Evolutionary conservation across 768 basidiomycete species (phyloP).

Genomic region (Collybia mongolica): DNA sequence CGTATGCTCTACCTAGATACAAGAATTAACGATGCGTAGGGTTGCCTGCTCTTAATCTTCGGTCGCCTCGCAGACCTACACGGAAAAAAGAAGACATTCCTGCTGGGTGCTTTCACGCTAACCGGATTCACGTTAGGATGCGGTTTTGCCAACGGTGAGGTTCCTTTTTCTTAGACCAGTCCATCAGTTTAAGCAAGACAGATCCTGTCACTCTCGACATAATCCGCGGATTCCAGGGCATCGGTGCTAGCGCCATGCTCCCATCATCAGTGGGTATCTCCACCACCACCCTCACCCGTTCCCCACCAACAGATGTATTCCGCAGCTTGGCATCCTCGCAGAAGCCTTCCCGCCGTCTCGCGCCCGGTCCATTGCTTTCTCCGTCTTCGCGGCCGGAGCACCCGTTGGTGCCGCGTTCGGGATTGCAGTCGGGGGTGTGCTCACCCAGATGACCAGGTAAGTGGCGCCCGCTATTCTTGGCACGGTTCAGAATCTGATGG

Average conservation of each 20-base stretch:
- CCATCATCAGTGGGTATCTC: conserved; percentile 62
- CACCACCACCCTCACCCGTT: conserved; percentile 6
- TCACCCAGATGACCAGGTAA: conserved; percentile 55
- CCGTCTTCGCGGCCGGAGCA: conserved; percentile 82
- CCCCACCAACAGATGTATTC: background rate
- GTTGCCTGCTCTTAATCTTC: conserved; percentile 72
- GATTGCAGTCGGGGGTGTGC: conserved; percentile 63
- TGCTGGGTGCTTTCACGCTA: conserved; percentile 55
- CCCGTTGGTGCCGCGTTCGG: conserved; percentile 80
- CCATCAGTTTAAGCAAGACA: conserved; percentile 18
- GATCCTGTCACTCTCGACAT: conserved; percentile 64
- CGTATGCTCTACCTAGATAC: background rate
- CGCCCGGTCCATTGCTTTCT: conserved; percentile 73
- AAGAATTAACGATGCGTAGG: conserved; percentile 37
- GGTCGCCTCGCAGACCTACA: conserved; percentile 79
- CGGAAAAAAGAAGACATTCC: conserved; percentile 68
- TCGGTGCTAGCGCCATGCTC: conserved; percentile 73
- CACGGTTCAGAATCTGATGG: too few species aligned
- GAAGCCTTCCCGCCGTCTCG: conserved; percentile 67
- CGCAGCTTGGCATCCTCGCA: conserved; percentile 78
- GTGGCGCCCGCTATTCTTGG: conserved; percentile 11
- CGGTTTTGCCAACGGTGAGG: conserved; percentile 55
- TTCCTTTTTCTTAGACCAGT: background rate
- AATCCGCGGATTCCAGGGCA: conserved; percentile 77
- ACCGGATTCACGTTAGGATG: conserved; percentile 60